phyloP scores from a whole-genome alignment of 2,329 filamentous ascomycete genomes.

The Colletotrichum phormii region DNA sequence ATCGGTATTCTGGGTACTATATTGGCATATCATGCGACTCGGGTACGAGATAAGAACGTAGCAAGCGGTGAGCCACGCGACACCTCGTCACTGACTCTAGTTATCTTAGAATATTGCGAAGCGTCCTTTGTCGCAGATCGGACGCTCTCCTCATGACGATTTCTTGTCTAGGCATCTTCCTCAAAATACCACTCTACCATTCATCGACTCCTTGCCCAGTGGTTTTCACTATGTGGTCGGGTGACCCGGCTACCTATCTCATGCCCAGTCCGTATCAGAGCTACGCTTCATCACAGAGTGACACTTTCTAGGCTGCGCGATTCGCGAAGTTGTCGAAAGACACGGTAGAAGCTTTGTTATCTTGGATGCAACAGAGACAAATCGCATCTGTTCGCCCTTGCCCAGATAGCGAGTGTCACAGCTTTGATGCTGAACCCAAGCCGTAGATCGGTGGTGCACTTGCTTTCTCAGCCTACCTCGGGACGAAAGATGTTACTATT shows the following conservation, averaged over 20 bases:
- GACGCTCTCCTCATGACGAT: background rate
- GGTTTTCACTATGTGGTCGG: background rate
- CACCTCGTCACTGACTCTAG: background rate
- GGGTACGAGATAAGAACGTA: conserved; percentile 23
- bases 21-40: conserved; percentile 22
- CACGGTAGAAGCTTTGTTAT: background rate
- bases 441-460: background rate
- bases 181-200: background rate
- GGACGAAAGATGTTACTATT: background rate
- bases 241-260: background rate
- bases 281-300: background rate
- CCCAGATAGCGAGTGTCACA: background rate
- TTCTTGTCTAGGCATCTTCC: background rate
- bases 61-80: conserved; percentile 32
- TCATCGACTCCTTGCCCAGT: background rate
- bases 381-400: background rate
- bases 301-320: background rate
- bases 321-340: background rate
- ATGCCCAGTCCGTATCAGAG: background rate
- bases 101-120: background rate
- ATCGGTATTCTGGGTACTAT: conserved; percentile 2
- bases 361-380: background rate
- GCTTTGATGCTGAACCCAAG: background rate
- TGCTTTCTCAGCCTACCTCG: background rate
- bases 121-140: background rate